Percentiles rank a stretch among this genome's conserved stretches.
Evolutionary conservation across 495 filamentous ascomycete species (phyloP).

Genomic region (Penicillium cosmopolitanum): DNA sequence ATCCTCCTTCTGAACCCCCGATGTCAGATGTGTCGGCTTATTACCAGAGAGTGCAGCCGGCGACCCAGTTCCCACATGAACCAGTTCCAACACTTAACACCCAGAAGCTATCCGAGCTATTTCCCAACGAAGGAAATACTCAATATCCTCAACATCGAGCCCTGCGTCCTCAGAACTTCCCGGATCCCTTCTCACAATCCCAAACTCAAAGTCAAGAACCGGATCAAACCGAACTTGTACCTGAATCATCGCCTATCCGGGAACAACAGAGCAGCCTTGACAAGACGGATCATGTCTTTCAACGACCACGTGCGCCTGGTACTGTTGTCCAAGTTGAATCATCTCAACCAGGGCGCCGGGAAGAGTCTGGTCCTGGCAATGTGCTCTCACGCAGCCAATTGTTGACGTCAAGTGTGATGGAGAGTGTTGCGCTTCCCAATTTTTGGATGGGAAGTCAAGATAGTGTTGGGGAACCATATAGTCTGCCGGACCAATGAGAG

Average conservation of each 20-base stretch:
- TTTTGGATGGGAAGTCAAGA: constrained; percentile 50
- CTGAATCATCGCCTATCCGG: constrained; percentile 45
- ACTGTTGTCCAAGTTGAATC: constrained; percentile 49
- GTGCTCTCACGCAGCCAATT: constrained; percentile 44
- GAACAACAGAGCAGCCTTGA: constrained; percentile 19
- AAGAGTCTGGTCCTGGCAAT: constrained; percentile 20
- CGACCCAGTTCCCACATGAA: constrained; percentile 49
- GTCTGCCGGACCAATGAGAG: constrained; percentile 26
- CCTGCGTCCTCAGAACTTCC: constrained; percentile 5
- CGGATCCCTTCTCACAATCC: constrained; percentile 25
- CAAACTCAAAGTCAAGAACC: constrained; percentile 25
- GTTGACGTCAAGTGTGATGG: constrained; percentile 51
- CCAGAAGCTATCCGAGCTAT: constrained; percentile 48
- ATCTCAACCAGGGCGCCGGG: constrained; percentile 44
- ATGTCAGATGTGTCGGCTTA: constrained; percentile 46
- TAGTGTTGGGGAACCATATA: constrained; percentile 50
- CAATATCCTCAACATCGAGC: constrained; percentile 16
- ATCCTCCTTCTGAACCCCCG: constrained; percentile 30
- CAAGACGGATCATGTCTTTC: constrained; percentile 20
- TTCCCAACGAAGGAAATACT: constrained; percentile 37
- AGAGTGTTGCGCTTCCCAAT: constrained; percentile 46
- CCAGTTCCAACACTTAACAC: constrained; percentile 48
- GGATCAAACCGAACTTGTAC: constrained; percentile 42
- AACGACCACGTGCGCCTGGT: constrained; percentile 25
- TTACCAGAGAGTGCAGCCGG: constrained; percentile 42